Evolutionary conservation across 2,329 filamentous ascomycete species (phyloP), one percentile per base, ranked within the genome.

Genomic region (Diplocarpon rosae): DNA sequence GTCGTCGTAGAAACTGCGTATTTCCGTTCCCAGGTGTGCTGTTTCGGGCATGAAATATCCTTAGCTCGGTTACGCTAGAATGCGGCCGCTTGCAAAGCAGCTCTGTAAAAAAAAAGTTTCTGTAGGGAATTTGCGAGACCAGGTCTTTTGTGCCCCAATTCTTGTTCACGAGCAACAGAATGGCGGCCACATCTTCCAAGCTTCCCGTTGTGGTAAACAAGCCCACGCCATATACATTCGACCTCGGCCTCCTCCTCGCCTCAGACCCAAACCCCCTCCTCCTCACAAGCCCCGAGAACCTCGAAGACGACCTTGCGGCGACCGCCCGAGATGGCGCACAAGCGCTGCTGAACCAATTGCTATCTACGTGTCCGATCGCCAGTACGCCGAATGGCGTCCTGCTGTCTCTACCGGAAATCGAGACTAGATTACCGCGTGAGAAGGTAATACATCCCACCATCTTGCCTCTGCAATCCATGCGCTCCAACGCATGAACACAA

Each of bases 321-420:
- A 78, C 80, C 16, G 88, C 92, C 44, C 85, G 89, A 59, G 87
- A 95, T 66, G 88, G 86, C 65, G 86, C 89, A 11, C 92, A 98
- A 69, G 80, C 78, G 27, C 79, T 98, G 47, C 79, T 98, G 65
- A 95, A 95, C 73, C 89, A 96, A 67, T 81, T 98, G 49, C 80
- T 98, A 32, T 87, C 82, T 13, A 90, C 87, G 37, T 92, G 88
- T 68, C 76, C 85, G 20, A 81, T 95, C 57, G 76, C 72, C 48
- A 82, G 83, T 37, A 81, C 78, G 37, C 63, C 65, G 27, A 69
- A 74, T 44, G 76, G 88, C 55, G 85, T 96, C 1, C 77, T 90
- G 39, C 78, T 96, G 43, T 72, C 76, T 13, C 80, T 98, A 0
- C 92, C 92, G 0, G 64, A 74, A 0, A 71, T 78, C 0, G 69